A percentile compares a stretch with the other conserved stretches of the same genome.
Conservation (phyloP, 2,329 filamentous ascomycete genomes). For the Sporothrix globosa region DNA sequence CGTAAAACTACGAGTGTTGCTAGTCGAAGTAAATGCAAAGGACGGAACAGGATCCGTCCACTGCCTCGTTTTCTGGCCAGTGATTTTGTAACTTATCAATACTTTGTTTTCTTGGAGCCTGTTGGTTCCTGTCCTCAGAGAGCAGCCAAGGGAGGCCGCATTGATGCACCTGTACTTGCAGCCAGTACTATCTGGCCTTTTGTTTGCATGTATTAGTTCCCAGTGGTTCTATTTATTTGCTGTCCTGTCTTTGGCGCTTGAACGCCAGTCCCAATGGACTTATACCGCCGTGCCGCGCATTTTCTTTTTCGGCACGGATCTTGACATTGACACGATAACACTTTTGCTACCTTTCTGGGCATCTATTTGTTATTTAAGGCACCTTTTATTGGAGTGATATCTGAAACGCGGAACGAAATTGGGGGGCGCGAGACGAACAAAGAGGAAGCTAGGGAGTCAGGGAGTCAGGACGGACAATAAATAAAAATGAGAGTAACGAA, state of each 20-base stretch:
- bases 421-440: background rate
- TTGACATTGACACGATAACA: background rate
- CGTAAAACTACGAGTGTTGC: no score
- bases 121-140: background rate
- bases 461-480: background rate
- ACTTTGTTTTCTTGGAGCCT: background rate
- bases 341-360: background rate
- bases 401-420: background rate
- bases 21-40: background rate
- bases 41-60: background rate
- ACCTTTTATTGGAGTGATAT: background rate
- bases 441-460: background rate
- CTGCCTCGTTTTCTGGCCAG: background rate
- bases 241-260: slow-evolving; percentile 17
- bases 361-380: background rate
- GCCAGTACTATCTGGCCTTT: background rate
- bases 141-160: no score
- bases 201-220: background rate
- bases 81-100: background rate
- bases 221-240: no score
- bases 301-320: background rate
- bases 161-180: background rate
- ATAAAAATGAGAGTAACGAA: background rate
- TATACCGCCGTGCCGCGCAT: slow-evolving; percentile 16
- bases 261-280: background rate